A percentile compares a stretch with the other conserved stretches of the same genome.
Conservation (phyloP, 148 eudicot genomes). For the Bassia scoparia region DNA sequence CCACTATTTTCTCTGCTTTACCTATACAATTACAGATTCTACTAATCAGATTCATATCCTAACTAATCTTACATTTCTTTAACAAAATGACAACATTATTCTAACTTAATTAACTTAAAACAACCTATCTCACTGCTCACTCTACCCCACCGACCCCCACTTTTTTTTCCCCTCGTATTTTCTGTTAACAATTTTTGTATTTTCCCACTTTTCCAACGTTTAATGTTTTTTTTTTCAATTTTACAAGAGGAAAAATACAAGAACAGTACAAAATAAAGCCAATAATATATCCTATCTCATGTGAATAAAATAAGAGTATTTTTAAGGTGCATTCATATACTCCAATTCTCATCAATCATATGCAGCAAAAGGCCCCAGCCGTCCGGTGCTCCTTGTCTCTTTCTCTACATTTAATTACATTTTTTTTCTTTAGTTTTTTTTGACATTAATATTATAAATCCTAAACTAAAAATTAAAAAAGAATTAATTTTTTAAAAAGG, state of each 20-base stretch:
- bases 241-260: neutral
- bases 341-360: constrained; percentile 27
- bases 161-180: neutral
- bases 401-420: constrained; percentile 14
- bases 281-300: neutral
- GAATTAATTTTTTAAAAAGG: neutral
- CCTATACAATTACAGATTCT: constrained; percentile 16
- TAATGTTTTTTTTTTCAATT: constrained; percentile 3
- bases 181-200: neutral
- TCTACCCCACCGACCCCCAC: neutral
- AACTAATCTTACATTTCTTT: neutral
- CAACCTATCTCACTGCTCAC: neutral
- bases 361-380: constrained; percentile 33
- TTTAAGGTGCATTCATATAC: constrained; percentile 3
- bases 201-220: neutral
- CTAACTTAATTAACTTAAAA: neutral
- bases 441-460: neutral
- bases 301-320: neutral
- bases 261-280: neutral
- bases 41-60: neutral
- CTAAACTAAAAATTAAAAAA: neutral
- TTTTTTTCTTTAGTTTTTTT: neutral
- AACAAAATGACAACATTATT: neutral
- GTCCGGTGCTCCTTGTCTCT: constrained; percentile 27
- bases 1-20: neutral